Evolutionary conservation across 1,284 basidiomycete species (phyloP).

Genomic region (Leccinum subatratum): DNA sequence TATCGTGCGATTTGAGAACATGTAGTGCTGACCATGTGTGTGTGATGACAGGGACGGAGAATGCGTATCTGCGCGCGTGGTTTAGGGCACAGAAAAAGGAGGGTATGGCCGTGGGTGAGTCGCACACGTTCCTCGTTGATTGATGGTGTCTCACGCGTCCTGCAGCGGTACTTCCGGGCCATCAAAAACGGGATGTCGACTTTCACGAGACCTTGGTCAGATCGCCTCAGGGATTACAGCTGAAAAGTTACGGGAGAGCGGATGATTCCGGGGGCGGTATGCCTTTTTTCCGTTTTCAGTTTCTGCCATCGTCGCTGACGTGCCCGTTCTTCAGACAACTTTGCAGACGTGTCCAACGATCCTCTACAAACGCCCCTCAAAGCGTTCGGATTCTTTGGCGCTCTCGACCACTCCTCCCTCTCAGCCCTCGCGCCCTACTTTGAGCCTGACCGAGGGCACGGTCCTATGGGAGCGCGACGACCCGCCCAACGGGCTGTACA

Average conservation of each 20-base stretch:
- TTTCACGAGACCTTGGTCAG: slow-evolving; percentile 56
- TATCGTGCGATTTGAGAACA: neutral
- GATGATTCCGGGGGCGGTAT: slow-evolving; percentile 57
- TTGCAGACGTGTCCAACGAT: slow-evolving; percentile 37
- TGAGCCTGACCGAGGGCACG: slow-evolving; percentile 55
- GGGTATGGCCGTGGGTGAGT: slow-evolving; percentile 34
- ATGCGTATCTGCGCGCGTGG: slow-evolving; percentile 77
- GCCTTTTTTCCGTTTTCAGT: slow-evolving; percentile 9
- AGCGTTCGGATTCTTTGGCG: slow-evolving; percentile 68
- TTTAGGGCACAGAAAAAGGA: slow-evolving; percentile 61
- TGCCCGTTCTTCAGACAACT: slow-evolving; percentile 17
- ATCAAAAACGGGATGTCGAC: slow-evolving; percentile 46
- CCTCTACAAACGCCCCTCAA: slow-evolving; percentile 69
- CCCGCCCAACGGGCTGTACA: slow-evolving; percentile 74
- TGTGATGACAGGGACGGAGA: slow-evolving; percentile 71
- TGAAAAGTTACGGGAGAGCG: slow-evolving; percentile 74
- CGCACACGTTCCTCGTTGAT: slow-evolving; percentile 6
- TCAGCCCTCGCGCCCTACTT: slow-evolving; percentile 70
- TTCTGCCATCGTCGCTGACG: neutral
- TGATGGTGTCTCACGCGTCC: neutral
- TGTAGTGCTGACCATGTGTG: slow-evolving; percentile 17
- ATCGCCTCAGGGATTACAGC: slow-evolving; percentile 70
- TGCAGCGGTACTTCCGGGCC: slow-evolving; percentile 55
- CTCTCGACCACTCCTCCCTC: slow-evolving; percentile 47
- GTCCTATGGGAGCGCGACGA: slow-evolving; percentile 78